Percentiles rank a stretch among this genome's conserved stretches.
Conservation (phyloP, 2,329 filamentous ascomycete genomes). For the Cytospora mali region DNA sequence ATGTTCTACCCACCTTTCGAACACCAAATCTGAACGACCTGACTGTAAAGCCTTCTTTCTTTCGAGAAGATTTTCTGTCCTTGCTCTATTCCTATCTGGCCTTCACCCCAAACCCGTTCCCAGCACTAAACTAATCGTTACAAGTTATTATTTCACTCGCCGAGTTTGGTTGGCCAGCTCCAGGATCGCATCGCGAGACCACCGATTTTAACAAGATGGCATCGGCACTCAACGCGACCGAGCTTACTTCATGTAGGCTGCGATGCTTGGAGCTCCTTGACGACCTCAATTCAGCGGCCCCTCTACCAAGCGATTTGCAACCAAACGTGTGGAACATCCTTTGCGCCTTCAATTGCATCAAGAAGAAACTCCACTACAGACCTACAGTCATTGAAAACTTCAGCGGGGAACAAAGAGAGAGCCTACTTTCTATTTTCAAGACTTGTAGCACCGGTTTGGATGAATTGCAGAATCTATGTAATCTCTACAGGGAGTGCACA, state of each 20-base stretch:
- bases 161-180: too few species aligned
- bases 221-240: neutral
- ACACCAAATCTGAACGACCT: too few species aligned
- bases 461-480: neutral
- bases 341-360: neutral
- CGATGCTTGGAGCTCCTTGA: neutral
- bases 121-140: too few species aligned
- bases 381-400: neutral
- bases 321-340: neutral
- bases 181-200: neutral
- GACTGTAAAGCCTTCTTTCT: too few species aligned
- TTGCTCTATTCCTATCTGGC: too few species aligned
- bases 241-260: neutral
- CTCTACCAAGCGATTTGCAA: neutral
- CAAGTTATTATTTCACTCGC: too few species aligned
- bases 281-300: neutral
- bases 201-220: neutral
- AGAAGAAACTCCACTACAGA: neutral
- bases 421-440: neutral
- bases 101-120: too few species aligned
- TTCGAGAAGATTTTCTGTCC: too few species aligned
- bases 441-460: neutral
- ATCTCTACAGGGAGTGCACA: neutral
- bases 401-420: neutral
- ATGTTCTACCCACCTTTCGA: too few species aligned